Conservation (phyloP, 2,329 filamentous ascomycete genomes). For the Cryphonectria parasitica region DNA sequence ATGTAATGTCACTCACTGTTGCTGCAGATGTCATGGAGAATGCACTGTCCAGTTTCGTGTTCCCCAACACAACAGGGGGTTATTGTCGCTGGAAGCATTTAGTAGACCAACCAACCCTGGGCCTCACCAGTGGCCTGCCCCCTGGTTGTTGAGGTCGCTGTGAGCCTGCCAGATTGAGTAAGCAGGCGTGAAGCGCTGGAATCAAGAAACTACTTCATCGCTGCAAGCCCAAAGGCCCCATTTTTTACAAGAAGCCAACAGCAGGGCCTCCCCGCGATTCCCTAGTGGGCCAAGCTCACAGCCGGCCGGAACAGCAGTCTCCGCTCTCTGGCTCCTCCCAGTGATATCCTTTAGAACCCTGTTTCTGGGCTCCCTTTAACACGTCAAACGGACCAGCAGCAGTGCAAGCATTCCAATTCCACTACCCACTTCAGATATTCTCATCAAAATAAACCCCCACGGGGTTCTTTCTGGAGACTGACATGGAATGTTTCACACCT, state of each 20-base stretch:
- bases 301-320: neutral
- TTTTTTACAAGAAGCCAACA: neutral
- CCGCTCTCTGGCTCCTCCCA: neutral
- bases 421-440: neutral
- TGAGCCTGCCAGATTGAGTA: neutral
- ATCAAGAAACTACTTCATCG: neutral
- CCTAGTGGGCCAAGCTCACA: neutral
- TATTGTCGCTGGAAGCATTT: too few species aligned
- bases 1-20: neutral
- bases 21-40: neutral
- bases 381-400: neutral
- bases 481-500: neutral
- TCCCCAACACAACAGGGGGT: neutral
- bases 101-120: too few species aligned
- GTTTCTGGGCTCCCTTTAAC: neutral
- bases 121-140: too few species aligned
- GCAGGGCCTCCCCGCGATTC: conserved; percentile 6
- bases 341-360: neutral
- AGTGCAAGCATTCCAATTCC: neutral
- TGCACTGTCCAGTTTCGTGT: too few species aligned
- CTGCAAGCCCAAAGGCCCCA: neutral
- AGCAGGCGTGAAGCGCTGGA: neutral
- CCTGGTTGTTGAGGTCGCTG: neutral
- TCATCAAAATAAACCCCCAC: neutral
- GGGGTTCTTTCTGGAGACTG: neutral